Evolutionary conservation across 73 alveolate species (phyloP), one percentile per base, ranked within the genome.

Genomic region (Paramecium tetraurelia): DNA sequence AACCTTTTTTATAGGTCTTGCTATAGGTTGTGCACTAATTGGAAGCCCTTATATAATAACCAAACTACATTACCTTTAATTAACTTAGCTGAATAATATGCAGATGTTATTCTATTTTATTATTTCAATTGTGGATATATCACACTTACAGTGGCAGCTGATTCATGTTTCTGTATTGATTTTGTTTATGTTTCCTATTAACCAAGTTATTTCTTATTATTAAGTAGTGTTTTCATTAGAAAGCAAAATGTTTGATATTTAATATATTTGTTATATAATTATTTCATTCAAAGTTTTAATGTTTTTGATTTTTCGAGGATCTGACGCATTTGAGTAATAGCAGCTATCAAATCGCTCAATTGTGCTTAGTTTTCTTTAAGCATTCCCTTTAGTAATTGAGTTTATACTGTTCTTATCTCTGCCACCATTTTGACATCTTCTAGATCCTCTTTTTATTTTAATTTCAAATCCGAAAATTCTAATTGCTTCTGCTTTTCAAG

Each of bases 101-200:
- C 90, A n/a, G 90, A 80, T 24, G 90, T 80, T 8, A 80, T 80
- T 35, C 90, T 80, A 72, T 72, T 72, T 38, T 72, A 35, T 35
- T 20, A 8, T 72, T 72, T 72, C 33, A 72, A 43, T 7, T 72
- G 31, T 72, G 59, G 86, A 43, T 72, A 72, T 8, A 72, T 24
- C 2, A 72, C 31, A 43, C 9, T 72, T 2, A 72, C 84, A 27
- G 86, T 33, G 7, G 86, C 18, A 12, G 57, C 59, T 16, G 86
- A 36, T 72, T 72, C 84, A 63, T 63, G 84, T 63, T 63, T 63
- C 27, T 63, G 4, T 63, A 63, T 7, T 33, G 20, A 18, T 53
- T 63, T 63, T 0, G 84, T 63, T 33, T 63, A 24, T 14, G 50
- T 63, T 27, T 63, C 44, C 84, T 63, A 63, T 12, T 48, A 48